phyloP scores from a whole-genome alignment of 441 rosid genomes.

The Hypseocharis bilobata region DNA sequence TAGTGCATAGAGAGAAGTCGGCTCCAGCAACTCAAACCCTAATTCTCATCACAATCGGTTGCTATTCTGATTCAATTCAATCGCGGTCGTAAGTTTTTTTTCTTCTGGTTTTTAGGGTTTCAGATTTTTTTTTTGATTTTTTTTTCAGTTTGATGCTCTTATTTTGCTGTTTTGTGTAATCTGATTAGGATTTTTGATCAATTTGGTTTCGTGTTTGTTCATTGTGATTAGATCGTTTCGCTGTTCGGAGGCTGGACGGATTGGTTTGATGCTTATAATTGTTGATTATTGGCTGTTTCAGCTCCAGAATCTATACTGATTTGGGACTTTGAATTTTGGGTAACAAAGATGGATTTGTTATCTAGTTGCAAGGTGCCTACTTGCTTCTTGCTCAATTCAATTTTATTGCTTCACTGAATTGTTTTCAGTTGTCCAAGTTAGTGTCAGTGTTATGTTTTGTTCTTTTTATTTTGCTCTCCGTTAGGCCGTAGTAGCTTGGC shows the following conservation, averaged over 20 bases:
- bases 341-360: conserved; percentile 61
- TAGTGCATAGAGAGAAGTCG: conserved; percentile 20
- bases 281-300: conserved; percentile 25
- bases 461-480: neutral
- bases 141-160: conserved; percentile 10
- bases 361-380: conserved; percentile 59
- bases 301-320: conserved; percentile 25
- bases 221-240: conserved; percentile 33
- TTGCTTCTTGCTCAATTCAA: conserved; percentile 12
- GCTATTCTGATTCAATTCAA: neutral
- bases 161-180: conserved; percentile 3
- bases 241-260: conserved; percentile 23
- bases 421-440: neutral
- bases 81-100: conserved; percentile 20
- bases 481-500: neutral
- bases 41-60: conserved; percentile 16
- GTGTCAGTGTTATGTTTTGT: neutral
- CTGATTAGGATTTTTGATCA: neutral
- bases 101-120: neutral
- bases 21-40: conserved; percentile 36
- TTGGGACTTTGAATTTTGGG: conserved; percentile 18
- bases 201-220: neutral
- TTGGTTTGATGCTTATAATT: conserved; percentile 24
- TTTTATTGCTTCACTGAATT: neutral
- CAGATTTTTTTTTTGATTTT: neutral